Evolutionary conservation across 2,329 filamentous ascomycete genomes (phyloP).

Genomic region (Berkeleyomyces basicola): DNA sequence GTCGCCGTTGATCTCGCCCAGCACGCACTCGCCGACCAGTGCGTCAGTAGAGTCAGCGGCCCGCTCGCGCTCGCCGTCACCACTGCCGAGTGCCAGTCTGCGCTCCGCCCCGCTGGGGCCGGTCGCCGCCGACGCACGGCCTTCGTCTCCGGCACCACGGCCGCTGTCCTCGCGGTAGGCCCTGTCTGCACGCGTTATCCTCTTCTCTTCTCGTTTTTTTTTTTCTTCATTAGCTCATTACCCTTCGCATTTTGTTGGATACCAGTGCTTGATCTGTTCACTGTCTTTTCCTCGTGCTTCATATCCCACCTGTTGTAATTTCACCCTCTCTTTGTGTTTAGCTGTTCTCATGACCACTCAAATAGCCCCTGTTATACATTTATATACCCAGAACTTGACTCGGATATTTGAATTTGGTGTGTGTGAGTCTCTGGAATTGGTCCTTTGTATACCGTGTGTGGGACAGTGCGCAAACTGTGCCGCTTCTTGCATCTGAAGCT

Average conservation of each 20-base stretch:
- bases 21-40: constrained; percentile 21
- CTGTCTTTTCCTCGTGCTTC: neutral
- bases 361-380: neutral
- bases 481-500: too few species aligned
- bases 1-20: constrained; percentile 24
- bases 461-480: too few species aligned
- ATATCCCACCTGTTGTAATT: neutral
- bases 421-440: too few species aligned
- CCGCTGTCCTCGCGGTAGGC: neutral
- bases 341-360: neutral
- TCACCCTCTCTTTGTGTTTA: neutral
- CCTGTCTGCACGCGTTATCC: neutral
- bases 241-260: neutral
- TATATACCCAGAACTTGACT: too few species aligned
- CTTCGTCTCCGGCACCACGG: too few species aligned
- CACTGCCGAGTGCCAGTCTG: constrained; percentile 15
- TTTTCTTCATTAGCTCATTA: neutral
- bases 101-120: neutral
- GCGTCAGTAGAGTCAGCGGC: constrained; percentile 18
- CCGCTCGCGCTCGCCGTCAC: constrained; percentile 25
- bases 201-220: neutral
- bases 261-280: neutral
- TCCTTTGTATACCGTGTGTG: too few species aligned
- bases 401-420: too few species aligned
- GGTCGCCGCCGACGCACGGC: too few species aligned